Base-by-base conservation (phyloP, 192 early-diverging fungal genomes). In the Backusella tuberculispora region DNA sequence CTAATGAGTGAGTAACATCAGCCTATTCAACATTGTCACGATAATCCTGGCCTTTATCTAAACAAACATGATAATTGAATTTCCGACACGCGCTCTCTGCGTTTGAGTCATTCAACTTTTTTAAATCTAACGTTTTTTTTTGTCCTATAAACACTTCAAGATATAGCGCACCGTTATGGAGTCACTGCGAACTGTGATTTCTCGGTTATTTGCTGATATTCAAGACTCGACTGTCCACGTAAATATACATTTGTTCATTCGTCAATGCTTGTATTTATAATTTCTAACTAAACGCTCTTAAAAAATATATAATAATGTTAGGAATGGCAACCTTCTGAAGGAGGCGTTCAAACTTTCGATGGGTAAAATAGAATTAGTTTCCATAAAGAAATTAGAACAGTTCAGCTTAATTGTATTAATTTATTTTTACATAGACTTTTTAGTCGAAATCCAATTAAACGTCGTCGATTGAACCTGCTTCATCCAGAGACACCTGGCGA, bases 401-500 rank as follows among this genome's bases (percentile, higher is more conserved):
- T 40, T 26, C 29, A 12, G 12, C n/a, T 45, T 26, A 6, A n/a
- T 21, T 66, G 34, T 40, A 1, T 3, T 47, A 1, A 14, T 47
- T 14, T 34, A 7, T 63, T 63, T 8, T 63, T 45, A 1, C 48
- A 8, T 69, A 80, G 79, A 9, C 38, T 80, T 3, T 80, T 80
- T 50, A 73, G 42, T 42, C 40, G 71, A 42, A 72, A 72, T 38
- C 65, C 74, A 42, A 42, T 53, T 15, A 80, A 80, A 50, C 69
- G 79, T n/a, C 74, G 75, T 63, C 71, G 79, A 70, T 24, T 74
- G 5, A 65, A 80, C 38, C 66, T 80, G 43, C 45, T 80, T n/a
- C 75, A 80, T 64, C 79, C 79, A 9, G 56, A 63, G 29, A 41
- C 71, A 47, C 48, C 24, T n/a, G 42, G 9, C 10, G 50, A 73